Conservation (phyloP, 1,284 basidiomycete genomes). For the Lignosus rhinocerotis region DNA sequence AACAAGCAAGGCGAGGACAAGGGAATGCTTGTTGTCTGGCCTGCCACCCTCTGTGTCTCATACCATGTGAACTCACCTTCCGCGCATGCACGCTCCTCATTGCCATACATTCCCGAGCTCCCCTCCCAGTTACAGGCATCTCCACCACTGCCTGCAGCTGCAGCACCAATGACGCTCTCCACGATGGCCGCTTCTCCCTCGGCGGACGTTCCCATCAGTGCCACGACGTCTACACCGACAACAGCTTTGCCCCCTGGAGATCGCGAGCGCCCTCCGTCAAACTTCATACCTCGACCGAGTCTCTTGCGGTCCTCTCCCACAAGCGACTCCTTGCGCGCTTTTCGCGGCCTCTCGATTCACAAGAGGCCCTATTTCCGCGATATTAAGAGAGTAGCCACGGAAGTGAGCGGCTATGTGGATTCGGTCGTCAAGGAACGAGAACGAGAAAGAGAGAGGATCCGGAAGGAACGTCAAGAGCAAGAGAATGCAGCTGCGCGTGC, state of each 20-base stretch:
- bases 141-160: slow-evolving; percentile 40
- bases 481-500: slow-evolving; percentile 16
- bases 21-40: slow-evolving; percentile 73
- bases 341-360: slow-evolving; percentile 34
- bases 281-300: slow-evolving; percentile 22
- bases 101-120: slow-evolving; percentile 61
- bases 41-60: slow-evolving; percentile 56
- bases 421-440: slow-evolving; percentile 71
- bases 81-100: slow-evolving; percentile 41
- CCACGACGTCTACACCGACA: slow-evolving; percentile 23
- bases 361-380: slow-evolving; percentile 32
- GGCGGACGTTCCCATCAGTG: slow-evolving; percentile 9
- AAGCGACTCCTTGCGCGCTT: slow-evolving; percentile 31
- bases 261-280: slow-evolving; percentile 18
- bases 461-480: slow-evolving; percentile 50
- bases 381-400: slow-evolving; percentile 48
- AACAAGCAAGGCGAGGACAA: slow-evolving; percentile 78
- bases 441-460: slow-evolving; percentile 67
- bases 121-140: slow-evolving; percentile 68
- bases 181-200: slow-evolving; percentile 19
- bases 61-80: slow-evolving; percentile 44
- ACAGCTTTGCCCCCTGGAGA: slow-evolving; percentile 1
- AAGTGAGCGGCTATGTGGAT: slow-evolving; percentile 69
- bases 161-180: slow-evolving; percentile 15
- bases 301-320: slow-evolving; percentile 37